phyloP scores from a whole-genome alignment of 371 early-diverging fungal species.

The Lichtheimia ornata region DNA sequence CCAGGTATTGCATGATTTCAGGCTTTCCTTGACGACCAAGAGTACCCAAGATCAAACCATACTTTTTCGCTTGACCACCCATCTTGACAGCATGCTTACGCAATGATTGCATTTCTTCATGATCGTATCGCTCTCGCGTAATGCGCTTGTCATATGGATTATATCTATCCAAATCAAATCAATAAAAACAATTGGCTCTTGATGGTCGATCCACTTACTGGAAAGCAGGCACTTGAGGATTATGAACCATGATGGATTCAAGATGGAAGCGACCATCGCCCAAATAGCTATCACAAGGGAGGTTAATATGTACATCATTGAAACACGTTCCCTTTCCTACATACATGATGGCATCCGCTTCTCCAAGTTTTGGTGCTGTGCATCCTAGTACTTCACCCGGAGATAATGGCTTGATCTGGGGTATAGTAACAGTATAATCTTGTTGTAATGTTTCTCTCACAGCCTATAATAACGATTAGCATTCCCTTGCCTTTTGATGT shows the following conservation, averaged over 20 bases:
- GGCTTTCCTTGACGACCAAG: slow-evolving; percentile 99
- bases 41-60: slow-evolving; percentile 95
- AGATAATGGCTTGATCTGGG: slow-evolving; percentile 95
- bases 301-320: not conserved
- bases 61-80: slow-evolving; percentile 74
- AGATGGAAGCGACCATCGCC: slow-evolving; percentile 99
- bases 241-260: slow-evolving; percentile 99
- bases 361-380: slow-evolving; percentile 90
- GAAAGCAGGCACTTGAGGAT: slow-evolving; percentile 90
- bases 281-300: slow-evolving; percentile 59
- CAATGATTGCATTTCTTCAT: slow-evolving; percentile 86
- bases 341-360: slow-evolving; percentile 73
- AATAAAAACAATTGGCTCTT: too few relatives aligned
- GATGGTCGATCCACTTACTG: slow-evolving; percentile 45
- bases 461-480: slow-evolving; percentile 21
- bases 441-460: slow-evolving; percentile 63
- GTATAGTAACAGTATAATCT: slow-evolving; percentile 74
- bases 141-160: slow-evolving; percentile 96
- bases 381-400: slow-evolving; percentile 99
- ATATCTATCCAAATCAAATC: slow-evolving; percentile 55
- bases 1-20: slow-evolving; percentile 85
- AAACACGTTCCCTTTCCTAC: slow-evolving; percentile 1
- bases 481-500: not conserved
- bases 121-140: slow-evolving; percentile 94
- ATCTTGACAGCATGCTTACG: slow-evolving; percentile 82